Percentiles rank a stretch among this genome's conserved stretches.
These are phyloP conservation scores for Glycyrrhiza uralensis DNA, from an alignment of 306 rosid genomes.

Conservation along the genomic window DNA sequence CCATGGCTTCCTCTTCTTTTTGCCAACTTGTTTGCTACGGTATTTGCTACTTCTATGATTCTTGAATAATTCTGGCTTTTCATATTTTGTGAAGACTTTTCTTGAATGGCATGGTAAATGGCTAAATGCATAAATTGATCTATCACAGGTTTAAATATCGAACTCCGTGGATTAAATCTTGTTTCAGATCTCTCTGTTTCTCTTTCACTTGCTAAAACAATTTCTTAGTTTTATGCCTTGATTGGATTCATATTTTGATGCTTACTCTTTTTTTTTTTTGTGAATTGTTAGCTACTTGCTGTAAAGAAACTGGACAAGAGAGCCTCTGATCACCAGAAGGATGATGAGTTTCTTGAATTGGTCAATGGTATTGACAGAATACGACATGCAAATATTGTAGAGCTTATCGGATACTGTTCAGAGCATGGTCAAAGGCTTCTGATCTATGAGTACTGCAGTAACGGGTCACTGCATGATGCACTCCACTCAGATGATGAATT, in stretches of 20 bases:
- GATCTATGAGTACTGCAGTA: conserved; percentile 78
- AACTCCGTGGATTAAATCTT: background rate
- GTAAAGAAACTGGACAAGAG: conserved; percentile 82
- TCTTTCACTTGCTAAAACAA: background rate
- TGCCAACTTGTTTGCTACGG: background rate
- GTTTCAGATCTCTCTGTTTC: conserved; percentile 12
- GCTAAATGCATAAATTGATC: conserved; percentile 9
- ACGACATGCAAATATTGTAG: conserved; percentile 79
- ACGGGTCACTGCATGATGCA: conserved; percentile 76
- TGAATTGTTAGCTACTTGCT: conserved; percentile 73
- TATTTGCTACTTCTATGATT: background rate
- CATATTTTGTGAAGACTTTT: conserved; percentile 2
- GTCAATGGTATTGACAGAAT: conserved; percentile 71
- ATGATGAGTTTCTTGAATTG: conserved; percentile 79
- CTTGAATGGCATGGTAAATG: conserved; percentile 14
- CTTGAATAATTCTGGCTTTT: background rate
- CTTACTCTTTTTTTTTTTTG: conserved; percentile 19
- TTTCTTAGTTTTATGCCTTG: background rate
- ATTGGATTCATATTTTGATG: conserved; percentile 24
- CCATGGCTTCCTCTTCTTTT: background rate
- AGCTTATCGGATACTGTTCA: conserved; percentile 88
- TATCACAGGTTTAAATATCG: background rate
- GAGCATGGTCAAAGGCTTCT: conserved; percentile 98
- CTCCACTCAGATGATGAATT: conserved; percentile 74
- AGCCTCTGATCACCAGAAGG: conserved; percentile 64